phyloP scores from a whole-genome alignment of 805 yeast genomes.

The Cyberlindnera suaveolens region DNA sequence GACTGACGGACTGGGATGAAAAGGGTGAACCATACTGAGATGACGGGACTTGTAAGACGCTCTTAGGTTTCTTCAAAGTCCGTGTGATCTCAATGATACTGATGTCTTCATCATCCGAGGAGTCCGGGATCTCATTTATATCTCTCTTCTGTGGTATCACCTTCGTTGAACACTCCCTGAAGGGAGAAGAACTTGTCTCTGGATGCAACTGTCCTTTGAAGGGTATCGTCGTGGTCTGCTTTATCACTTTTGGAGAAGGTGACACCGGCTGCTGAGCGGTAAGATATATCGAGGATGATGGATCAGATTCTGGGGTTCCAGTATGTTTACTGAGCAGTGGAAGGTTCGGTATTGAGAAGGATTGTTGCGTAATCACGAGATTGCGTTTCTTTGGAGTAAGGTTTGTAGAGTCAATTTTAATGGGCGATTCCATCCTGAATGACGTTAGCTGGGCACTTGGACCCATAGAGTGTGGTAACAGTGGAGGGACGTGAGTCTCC shows the following conservation, averaged over 20 bases:
- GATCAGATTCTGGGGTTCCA: not conserved
- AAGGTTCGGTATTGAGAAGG: slow-evolving; percentile 16
- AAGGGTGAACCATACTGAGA: slow-evolving; percentile 5
- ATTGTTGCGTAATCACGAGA: slow-evolving; percentile 11
- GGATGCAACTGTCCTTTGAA: slow-evolving; percentile 11
- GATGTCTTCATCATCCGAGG: slow-evolving; percentile 21
- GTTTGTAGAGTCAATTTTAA: slow-evolving; percentile 7
- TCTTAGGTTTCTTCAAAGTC: slow-evolving; percentile 14
- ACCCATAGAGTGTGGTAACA: not conserved
- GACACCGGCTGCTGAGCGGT: not conserved
- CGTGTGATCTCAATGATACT: slow-evolving; percentile 25
- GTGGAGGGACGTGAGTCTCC: not conserved
- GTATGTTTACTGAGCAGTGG: slow-evolving; percentile 5
- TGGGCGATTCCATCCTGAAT: slow-evolving; percentile 21
- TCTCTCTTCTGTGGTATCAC: slow-evolving; percentile 12
- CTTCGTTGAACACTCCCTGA: slow-evolving; percentile 7
- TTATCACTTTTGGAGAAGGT: slow-evolving; percentile 5
- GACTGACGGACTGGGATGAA: not conserved
- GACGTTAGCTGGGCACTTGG: slow-evolving; percentile 23
- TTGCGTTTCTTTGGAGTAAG: slow-evolving; percentile 15
- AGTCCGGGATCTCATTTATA: slow-evolving; percentile 9
- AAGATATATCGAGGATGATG: not conserved
- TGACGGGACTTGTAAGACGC: slow-evolving; percentile 20
- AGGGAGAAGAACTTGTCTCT: slow-evolving; percentile 10
- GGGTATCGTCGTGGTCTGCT: slow-evolving; percentile 11